Base-by-base conservation (phyloP, 2,329 filamentous ascomycete species). In the Metarhizium anisopliae region DNA sequence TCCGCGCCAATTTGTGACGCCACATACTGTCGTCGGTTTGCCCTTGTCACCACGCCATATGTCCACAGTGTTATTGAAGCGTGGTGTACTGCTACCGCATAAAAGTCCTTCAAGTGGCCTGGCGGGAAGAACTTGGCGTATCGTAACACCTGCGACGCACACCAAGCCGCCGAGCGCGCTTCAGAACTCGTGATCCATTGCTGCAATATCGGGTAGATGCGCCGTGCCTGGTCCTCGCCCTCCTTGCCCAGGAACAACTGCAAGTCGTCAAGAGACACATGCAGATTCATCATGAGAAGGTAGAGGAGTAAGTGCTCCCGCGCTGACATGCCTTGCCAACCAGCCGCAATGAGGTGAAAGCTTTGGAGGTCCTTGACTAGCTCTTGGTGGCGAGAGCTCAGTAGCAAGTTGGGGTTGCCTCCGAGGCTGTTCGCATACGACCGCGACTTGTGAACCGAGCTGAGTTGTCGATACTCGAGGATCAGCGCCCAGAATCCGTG, bases 201-300 rank as follows among this genome's bases (percentile, higher is more conserved):
- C 56, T 81, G 77, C 7, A 87, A 70, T 0, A 77, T 71, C 0
- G 81, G 78, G 59, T 83, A 84, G 14, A 83, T 76, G 6, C 77
- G 70, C 4, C 80, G 76, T 4, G 85, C 84, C 64, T 87, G 82
- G 38, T 86, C 83, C 58, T 84, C 80, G 29, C 83, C 84, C 59
- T 85, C 84, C 47, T 85, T 84, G 5, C 85, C 85, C 0, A 83
- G 81, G 60, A 88, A 87, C 4, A 85, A 75, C 62, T 87, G 84
- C 16, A 88, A 71, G 56, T 87, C 84, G 59, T 85, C 80, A 2
- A 87, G 70, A 0, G 82, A 82, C 47, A 85, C 77, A 64, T 87
- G 80, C 4, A 87, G 72, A 62, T 86, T 80, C 74, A 87, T 79
- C 56, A 84, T 71, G 11, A 86, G 72, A 1, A 86, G 71, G 61